These are phyloP conservation scores for Collybia sp. DNA, from an alignment of 768 basidiomycete species.

Conservation along the genomic window DNA sequence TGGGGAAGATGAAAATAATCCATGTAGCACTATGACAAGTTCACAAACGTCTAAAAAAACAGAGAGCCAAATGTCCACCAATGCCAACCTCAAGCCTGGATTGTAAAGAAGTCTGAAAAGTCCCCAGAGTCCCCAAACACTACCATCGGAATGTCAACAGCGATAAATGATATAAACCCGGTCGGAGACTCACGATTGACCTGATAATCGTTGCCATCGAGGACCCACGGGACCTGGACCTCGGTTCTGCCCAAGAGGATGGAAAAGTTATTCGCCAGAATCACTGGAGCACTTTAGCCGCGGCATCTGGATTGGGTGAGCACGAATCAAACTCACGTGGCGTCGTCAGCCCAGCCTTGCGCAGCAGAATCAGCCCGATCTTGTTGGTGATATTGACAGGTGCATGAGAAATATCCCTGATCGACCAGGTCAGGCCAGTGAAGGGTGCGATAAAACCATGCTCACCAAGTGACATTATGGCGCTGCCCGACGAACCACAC, in stretches of 20 bases:
- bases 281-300: neutral
- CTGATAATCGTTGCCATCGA: neutral
- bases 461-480: conserved; percentile 35
- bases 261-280: neutral
- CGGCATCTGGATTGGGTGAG: neutral
- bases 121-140: neutral
- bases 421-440: neutral
- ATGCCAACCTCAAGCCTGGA: no score
- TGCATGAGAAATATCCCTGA: conserved; percentile 22
- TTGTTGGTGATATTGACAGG: conserved; percentile 35
- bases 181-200: neutral
- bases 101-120: neutral
- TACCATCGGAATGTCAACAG: neutral
- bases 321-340: conserved; percentile 9
- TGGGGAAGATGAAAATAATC: no score
- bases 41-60: no score
- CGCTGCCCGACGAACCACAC: conserved; percentile 30
- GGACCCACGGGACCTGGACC: neutral
- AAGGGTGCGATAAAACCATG: conserved; percentile 11
- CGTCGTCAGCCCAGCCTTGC: conserved; percentile 20
- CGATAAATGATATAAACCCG: neutral
- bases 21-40: no score
- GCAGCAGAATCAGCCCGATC: conserved; percentile 26
- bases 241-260: neutral
- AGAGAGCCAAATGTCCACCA: no score